Conservation (phyloP, 2,329 filamentous ascomycete genomes). For the Chalaropsis ovoidea region DNA sequence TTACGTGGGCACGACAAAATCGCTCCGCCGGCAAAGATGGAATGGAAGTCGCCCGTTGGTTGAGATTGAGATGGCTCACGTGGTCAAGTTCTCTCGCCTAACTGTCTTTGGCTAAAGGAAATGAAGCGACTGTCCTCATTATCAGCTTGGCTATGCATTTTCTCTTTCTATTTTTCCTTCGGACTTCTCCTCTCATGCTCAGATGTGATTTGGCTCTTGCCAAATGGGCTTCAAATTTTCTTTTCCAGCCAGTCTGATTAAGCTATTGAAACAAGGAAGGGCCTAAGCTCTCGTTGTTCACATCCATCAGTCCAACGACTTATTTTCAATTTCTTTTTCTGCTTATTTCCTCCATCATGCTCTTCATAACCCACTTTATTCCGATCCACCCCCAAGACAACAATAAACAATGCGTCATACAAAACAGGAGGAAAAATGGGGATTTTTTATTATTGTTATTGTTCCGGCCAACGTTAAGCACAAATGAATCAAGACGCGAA, state of each 20-base stretch:
- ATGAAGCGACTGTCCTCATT: no score
- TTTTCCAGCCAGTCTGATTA: neutral
- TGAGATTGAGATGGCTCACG: neutral
- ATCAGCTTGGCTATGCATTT: neutral
- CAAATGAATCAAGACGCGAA: neutral
- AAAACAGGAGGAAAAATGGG: neutral
- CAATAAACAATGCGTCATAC: slow-evolving; percentile 15
- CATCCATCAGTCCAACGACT: neutral
- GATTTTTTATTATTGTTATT: neutral
- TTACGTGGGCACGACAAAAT: no score
- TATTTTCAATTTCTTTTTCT: neutral
- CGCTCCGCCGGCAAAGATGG: neutral
- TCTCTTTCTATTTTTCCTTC: neutral
- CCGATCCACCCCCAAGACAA: slow-evolving; percentile 1
- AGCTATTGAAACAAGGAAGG: slow-evolving; percentile 4
- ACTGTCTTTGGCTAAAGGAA: neutral
- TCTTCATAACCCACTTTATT: slow-evolving; percentile 1
- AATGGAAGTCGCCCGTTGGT: neutral
- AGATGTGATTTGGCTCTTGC: neutral
- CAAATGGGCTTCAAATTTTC: neutral
- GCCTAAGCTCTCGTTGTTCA: neutral
- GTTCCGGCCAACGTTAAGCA: neutral
- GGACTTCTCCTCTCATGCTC: neutral
- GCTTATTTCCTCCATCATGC: neutral
- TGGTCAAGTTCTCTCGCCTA: neutral